Percentiles rank a stretch among this genome's conserved stretches.
These are phyloP conservation scores for Pythium brachiatum DNA, from an alignment of 352 stramenopile genomes.

Conservation along the genomic window DNA sequence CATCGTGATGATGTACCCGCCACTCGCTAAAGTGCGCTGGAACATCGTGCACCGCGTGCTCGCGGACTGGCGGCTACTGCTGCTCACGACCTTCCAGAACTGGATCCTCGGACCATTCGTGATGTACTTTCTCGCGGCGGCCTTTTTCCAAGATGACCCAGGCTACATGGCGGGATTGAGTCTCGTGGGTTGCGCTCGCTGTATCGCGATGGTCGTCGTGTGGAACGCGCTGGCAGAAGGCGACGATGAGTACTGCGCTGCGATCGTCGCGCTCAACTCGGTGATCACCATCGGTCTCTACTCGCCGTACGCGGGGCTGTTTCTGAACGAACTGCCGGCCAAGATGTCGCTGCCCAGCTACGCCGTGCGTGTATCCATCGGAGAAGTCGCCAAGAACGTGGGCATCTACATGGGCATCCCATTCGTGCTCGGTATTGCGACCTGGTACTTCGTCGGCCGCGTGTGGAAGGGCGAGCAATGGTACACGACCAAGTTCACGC, in stretches of 20 bases:
- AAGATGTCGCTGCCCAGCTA: conserved; percentile 38
- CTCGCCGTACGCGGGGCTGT: conserved; percentile 53
- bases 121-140: conserved; percentile 55
- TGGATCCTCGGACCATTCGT: conserved; percentile 50
- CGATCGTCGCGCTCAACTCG: conserved; percentile 72
- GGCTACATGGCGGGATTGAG: conserved; percentile 66
- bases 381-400: conserved; percentile 51
- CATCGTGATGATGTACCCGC: conserved; percentile 65
- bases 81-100: conserved; percentile 58
- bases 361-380: conserved; percentile 41
- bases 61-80: conserved; percentile 44
- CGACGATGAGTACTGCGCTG: conserved; percentile 63
- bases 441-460: conserved; percentile 38
- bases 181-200: conserved; percentile 66
- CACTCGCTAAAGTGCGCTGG: conserved; percentile 54
- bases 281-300: conserved; percentile 62
- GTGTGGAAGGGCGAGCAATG: conserved; percentile 43
- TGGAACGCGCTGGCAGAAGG: conserved; percentile 65
- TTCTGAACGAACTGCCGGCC: conserved; percentile 44
- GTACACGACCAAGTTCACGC: conserved; percentile 51
- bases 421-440: conserved; percentile 43
- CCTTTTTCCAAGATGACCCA: conserved; percentile 44
- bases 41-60: conserved; percentile 41
- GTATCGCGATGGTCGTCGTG: conserved; percentile 84
- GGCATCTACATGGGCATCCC: conserved; percentile 72